Base-by-base conservation (phyloP, 257 asterid species). In the Voacanga thouarsii region DNA sequence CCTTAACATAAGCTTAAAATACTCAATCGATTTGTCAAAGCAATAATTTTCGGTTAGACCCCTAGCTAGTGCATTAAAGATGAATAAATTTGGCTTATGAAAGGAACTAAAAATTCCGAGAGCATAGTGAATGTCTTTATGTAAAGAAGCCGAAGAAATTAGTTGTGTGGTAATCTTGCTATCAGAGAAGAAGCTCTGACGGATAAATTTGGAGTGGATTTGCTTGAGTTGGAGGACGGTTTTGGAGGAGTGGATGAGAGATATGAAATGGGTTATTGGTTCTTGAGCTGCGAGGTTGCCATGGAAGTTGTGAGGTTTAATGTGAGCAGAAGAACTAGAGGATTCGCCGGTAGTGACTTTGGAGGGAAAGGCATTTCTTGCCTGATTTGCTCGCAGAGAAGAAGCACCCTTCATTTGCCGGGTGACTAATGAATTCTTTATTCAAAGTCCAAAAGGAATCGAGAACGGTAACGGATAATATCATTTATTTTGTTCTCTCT, bases 41-140 rank as follows among this genome's bases (percentile, higher is more conserved):
- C 39, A 77, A n/a, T 79, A 80, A 53, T 83, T 82, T 26, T 79
- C 84, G 4, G 82, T 59, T 49, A 87, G 63, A 3, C 90, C 88
- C 51, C 88, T 81, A 57, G 82, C 81, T 18, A 80, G 21, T 12
- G 85, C 88, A 79, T 87, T 87, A 41, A 80, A 87, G 55, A 83
- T 16, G 37, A 69, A 83, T 16, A 79, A 21, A 81, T 82, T 84
- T 26, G 81, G 82, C 23, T 28, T 56, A 45, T 47, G 49, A 45
- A 78, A 68, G 55, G 51, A 81, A n/a, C 45, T 53, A 53, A 87
- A 84, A 24, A 84, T 41, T 11, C 50, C 67, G 26, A 87, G 59
- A 45, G 85, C 82, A 72, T 84, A 77, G 43, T 21, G 26, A 26
- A 78, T 39, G 57, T 78, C 76, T 28, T 55, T 77, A 6, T 28